These are phyloP conservation scores for Phytophthora tentaculata DNA, from an alignment of 352 stramenopile species.

Conservation along the genomic window DNA sequence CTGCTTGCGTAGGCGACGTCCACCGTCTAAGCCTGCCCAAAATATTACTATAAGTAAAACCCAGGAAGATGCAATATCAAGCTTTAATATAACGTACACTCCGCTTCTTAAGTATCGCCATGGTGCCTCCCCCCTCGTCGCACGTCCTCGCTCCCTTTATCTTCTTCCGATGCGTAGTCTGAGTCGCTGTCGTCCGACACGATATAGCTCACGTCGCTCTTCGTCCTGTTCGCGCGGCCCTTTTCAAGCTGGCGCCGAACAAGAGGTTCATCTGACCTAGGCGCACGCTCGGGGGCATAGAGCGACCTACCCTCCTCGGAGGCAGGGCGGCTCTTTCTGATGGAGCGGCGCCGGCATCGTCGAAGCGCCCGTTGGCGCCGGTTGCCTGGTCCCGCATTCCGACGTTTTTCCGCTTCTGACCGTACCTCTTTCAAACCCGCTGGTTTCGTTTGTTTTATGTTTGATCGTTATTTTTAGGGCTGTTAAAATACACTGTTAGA, in stretches of 20 bases:
- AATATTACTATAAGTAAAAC: not conserved
- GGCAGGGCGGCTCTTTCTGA: not conserved
- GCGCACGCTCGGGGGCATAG: not conserved
- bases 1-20: not conserved
- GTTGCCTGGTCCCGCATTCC: not conserved
- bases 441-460: not conserved
- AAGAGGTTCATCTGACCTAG: not conserved
- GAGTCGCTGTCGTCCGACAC: not conserved
- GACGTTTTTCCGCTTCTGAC: not conserved
- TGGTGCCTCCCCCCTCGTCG: not conserved
- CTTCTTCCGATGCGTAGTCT: not conserved
- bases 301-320: not conserved
- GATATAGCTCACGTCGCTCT: not conserved
- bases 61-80: not conserved
- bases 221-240: not conserved
- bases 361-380: no score
- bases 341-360: not conserved
- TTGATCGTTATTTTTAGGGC: no score
- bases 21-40: not conserved
- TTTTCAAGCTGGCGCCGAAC: not conserved
- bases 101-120: not conserved
- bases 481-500: no score
- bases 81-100: not conserved
- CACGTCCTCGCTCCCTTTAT: not conserved
- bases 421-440: not conserved